Base-by-base conservation (phyloP, 192 early-diverging fungal species). In the Pilobolus umbonatus region DNA sequence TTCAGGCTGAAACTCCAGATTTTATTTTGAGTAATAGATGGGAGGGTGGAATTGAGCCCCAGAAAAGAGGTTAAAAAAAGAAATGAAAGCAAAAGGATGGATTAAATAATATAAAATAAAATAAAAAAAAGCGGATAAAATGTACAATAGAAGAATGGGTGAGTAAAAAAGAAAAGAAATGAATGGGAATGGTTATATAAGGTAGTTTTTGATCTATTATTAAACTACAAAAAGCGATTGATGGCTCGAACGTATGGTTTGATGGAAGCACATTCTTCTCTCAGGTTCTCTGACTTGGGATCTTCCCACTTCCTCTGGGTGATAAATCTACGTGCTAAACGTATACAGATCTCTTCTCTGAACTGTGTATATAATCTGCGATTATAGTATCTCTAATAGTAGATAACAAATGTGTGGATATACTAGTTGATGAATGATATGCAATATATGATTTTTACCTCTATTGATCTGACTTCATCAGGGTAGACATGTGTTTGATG, bases 401-500 rank as follows among this genome's bases (percentile, higher is more conserved):
- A 40, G 38, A 2, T n/a, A n/a, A n/a, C n/a, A n/a, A n/a, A n/a
- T n/a, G n/a, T n/a, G n/a, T n/a, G n/a, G n/a, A n/a, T n/a, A n/a
- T n/a, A n/a, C n/a, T n/a, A n/a, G n/a, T n/a, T n/a, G n/a, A n/a
- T n/a, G n/a, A n/a, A 56, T 24, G 21, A 21, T 8, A 24, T 10
- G 7, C 5, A 6, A 17, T 30, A 12, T 30, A n/a, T 25, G 24
- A 28, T 38, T n/a, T 38, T 50, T 60, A 60, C 58, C 59, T 80
- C 80, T 12, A 65, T 68, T 15, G 64, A 61, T 30, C 80, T 74
- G 46, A 71, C 68, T 25, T 68, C 68, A 49, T 75, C 70, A 5
- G 61, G 78, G 25, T 81, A 81, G 35, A 72, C 66, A 42, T 81
- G 80, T 1, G 75, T 75, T 52, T 79, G 77, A 57, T 81, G 80